A percentile compares a stretch with the other conserved stretches of the same genome.
These are phyloP conservation scores for Epichloe gansuensis DNA, from an alignment of 2,329 filamentous ascomycete species.

Conservation along the genomic window DNA sequence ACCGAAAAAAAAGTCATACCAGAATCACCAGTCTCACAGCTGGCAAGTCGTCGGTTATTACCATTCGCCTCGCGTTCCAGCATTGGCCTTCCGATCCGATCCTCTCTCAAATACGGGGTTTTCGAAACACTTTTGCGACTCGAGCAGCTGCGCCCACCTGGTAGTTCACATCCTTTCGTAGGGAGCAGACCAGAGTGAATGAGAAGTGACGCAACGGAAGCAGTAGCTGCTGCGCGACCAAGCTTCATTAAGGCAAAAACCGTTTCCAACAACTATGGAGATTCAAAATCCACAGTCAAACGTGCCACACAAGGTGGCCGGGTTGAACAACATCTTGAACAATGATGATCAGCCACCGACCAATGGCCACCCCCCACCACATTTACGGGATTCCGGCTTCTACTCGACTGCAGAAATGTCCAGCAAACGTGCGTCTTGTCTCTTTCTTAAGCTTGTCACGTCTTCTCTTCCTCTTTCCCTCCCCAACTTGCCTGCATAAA, in stretches of 20 bases:
- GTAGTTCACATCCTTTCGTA: not conserved
- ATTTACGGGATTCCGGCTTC: conserved; percentile 29
- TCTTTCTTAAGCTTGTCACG: not conserved
- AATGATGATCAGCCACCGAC: conserved; percentile 18
- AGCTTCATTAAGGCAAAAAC: not conserved
- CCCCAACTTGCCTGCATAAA: not conserved
- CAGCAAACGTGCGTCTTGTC: conserved; percentile 26
- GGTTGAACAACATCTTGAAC: conserved; percentile 27
- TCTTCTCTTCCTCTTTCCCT: conserved; percentile 2
- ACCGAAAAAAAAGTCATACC: not conserved
- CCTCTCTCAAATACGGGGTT: not conserved
- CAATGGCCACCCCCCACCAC: conserved; percentile 17
- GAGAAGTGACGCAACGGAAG: not conserved
- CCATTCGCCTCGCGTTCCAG: not conserved
- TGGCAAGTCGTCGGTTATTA: not conserved
- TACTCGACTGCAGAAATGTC: conserved; percentile 30
- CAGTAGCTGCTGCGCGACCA: not conserved
- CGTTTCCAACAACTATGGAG: conserved; percentile 7
- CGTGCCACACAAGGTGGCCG: conserved; percentile 20
- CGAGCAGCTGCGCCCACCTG: not conserved
- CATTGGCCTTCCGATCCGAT: not conserved
- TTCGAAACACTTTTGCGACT: not conserved
- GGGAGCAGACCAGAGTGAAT: not conserved
- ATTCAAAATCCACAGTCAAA: conserved; percentile 8
- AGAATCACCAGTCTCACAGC: not conserved